Conservation (phyloP, 192 early-diverging fungal genomes). For the Polychytrium aggregatum region DNA sequence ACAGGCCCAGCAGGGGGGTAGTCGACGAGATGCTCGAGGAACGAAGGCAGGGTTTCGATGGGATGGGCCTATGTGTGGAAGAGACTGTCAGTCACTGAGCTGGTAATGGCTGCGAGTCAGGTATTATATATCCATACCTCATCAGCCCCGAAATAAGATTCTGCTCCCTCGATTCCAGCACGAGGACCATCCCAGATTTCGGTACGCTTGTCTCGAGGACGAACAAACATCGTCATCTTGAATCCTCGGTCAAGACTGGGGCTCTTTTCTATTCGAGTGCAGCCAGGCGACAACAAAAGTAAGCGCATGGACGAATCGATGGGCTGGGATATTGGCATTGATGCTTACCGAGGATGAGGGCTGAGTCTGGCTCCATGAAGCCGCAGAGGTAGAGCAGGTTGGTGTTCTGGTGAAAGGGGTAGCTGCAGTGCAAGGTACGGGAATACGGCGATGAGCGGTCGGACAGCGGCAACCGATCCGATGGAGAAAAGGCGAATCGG, state of each 20-base stretch:
- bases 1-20: conserved; percentile 5
- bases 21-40: conserved; percentile 7
- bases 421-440: conserved; percentile 23
- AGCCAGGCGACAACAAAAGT: background rate
- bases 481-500: too few relatives aligned
- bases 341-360: conserved; percentile 15
- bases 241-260: conserved; percentile 42
- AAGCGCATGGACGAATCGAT: background rate
- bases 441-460: too few relatives aligned
- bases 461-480: too few relatives aligned
- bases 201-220: conserved; percentile 55
- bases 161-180: conserved; percentile 67
- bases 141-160: conserved; percentile 71
- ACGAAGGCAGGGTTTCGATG: conserved; percentile 16
- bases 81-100: too few relatives aligned
- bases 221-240: conserved; percentile 79
- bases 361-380: conserved; percentile 86
- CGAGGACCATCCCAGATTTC: conserved; percentile 92
- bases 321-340: background rate
- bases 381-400: conserved; percentile 84
- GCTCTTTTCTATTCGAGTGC: conserved; percentile 32
- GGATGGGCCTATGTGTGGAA: conserved; percentile 15
- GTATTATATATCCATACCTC: too few relatives aligned
- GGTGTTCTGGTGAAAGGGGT: conserved; percentile 87
- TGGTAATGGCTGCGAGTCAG: too few relatives aligned